These are phyloP conservation scores for Yamadazyma aaseri DNA, from an alignment of 1,139 yeast species.

Conservation along the genomic window DNA sequence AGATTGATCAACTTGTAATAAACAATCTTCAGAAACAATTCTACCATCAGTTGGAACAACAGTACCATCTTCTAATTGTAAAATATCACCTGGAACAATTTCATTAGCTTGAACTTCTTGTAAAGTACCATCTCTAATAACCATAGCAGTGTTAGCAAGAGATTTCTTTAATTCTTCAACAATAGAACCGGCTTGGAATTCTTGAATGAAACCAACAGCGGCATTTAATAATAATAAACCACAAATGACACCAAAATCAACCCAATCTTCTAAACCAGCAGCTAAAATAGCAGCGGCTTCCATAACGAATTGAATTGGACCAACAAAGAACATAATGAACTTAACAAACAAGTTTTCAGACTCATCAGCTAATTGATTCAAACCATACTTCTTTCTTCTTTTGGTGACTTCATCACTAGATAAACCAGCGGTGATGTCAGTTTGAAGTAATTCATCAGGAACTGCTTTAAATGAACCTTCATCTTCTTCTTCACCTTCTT, in stretches of 20 bases:
- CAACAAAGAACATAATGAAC: slow-evolving; percentile 90
- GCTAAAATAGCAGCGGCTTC: slow-evolving; percentile 98
- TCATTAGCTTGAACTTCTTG: slow-evolving; percentile 76
- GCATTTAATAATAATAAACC: slow-evolving; percentile 89
- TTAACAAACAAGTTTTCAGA: slow-evolving; percentile 78
- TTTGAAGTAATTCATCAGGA: slow-evolving; percentile 86
- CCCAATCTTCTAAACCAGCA: slow-evolving; percentile 99
- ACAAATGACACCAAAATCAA: slow-evolving; percentile 96
- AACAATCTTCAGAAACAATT: slow-evolving; percentile 82
- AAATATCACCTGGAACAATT: slow-evolving; percentile 90
- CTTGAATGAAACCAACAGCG: slow-evolving; percentile 94
- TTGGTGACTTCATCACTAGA: slow-evolving; percentile 75
- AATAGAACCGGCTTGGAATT: slow-evolving; percentile 96
- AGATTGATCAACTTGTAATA: slow-evolving; percentile 94
- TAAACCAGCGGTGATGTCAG: slow-evolving; percentile 83
- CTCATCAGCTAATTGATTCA: slow-evolving; percentile 94
- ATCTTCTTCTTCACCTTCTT: slow-evolving; percentile 53
- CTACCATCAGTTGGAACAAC: slow-evolving; percentile 97
- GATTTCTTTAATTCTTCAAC: slow-evolving; percentile 94
- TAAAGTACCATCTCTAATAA: slow-evolving; percentile 80
- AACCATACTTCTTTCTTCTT: slow-evolving; percentile 93
- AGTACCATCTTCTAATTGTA: slow-evolving; percentile 91
- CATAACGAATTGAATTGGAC: slow-evolving; percentile 99
- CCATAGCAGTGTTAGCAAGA: slow-evolving; percentile 83
- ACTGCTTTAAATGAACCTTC: slow-evolving; percentile 59